These are phyloP conservation scores for Candida argentea DNA, from an alignment of 805 yeast species.

Conservation along the genomic window DNA sequence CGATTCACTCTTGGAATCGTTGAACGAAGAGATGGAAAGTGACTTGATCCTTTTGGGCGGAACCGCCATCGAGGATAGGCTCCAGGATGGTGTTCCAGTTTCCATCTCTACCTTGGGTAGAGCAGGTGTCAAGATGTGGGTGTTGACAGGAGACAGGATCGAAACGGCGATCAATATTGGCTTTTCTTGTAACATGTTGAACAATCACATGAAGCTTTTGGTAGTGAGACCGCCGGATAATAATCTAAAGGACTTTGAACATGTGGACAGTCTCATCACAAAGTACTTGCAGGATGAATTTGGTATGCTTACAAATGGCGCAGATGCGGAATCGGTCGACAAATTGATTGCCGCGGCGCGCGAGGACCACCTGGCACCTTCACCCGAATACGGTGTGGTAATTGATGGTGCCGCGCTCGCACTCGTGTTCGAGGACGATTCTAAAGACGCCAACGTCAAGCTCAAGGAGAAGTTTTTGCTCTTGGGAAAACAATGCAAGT, in stretches of 20 bases:
- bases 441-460: conserved; percentile 18
- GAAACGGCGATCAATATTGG: conserved; percentile 87
- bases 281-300: conserved; percentile 40
- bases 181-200: conserved; percentile 69
- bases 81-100: conserved; percentile 83
- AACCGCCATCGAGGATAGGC: conserved; percentile 77
- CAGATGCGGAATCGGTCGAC: conserved; percentile 14
- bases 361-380: conserved; percentile 56
- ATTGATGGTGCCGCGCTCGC: conserved; percentile 73
- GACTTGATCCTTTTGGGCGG: conserved; percentile 64
- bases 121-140: conserved; percentile 83
- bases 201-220: conserved; percentile 65
- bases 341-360: conserved; percentile 37
- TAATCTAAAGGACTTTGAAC: conserved; percentile 23
- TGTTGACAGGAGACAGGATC: conserved; percentile 80
- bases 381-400: conserved; percentile 56
- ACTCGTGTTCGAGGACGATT: conserved; percentile 34
- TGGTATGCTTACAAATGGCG: conserved; percentile 16
- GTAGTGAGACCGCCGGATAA: conserved; percentile 44
- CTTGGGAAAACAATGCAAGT: conserved; percentile 69
- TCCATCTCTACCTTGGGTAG: conserved; percentile 57
- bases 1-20: conserved; percentile 43
- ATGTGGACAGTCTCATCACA: conserved; percentile 31
- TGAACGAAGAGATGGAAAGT: conserved; percentile 54
- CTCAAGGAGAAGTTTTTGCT: conserved; percentile 44